These are phyloP conservation scores for Brassica balearica DNA, from an alignment of 441 rosid genomes.

Conservation along the genomic window DNA sequence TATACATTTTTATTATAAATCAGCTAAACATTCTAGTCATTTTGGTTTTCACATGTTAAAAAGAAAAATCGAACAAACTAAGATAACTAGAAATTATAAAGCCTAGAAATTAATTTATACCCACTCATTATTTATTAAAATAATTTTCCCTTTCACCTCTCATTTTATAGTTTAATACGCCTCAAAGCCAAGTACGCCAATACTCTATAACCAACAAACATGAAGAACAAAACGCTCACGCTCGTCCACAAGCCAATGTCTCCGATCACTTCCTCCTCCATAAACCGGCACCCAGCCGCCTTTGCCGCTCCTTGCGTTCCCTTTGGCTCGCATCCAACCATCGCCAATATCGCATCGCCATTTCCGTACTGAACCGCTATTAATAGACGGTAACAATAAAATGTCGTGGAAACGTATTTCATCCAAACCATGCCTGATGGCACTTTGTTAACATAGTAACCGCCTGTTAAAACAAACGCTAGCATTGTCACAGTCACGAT, in stretches of 20 bases:
- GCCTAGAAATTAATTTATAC: constrained; percentile 32
- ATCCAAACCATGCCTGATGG: constrained; percentile 79
- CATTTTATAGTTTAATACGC: constrained; percentile 54
- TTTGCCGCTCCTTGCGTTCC: constrained; percentile 4
- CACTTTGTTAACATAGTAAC: constrained; percentile 83
- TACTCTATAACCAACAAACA: constrained; percentile 83
- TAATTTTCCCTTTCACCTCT: neutral
- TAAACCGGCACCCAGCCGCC: constrained; percentile 53
- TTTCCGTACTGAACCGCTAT: constrained; percentile 66
- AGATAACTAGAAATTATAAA: constrained; percentile 31
- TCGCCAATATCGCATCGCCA: constrained; percentile 50
- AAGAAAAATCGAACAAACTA: constrained; percentile 24
- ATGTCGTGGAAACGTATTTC: constrained; percentile 77
- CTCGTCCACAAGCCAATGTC: constrained; percentile 60
- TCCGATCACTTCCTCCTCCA: constrained; percentile 70
- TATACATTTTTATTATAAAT: constrained; percentile 25
- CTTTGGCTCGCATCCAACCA: constrained; percentile 54
- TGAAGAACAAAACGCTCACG: constrained; percentile 53
- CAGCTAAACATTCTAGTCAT: constrained; percentile 27
- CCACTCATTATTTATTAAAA: constrained; percentile 41
- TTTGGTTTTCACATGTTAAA: constrained; percentile 34
- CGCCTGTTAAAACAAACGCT: constrained; percentile 87
- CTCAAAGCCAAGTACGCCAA: constrained; percentile 82
- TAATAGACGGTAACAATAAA: constrained; percentile 70
- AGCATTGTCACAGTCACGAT: constrained; percentile 85